phyloP scores from a whole-genome alignment of 2,329 filamentous ascomycete species.

The Sarocladium oryzae region DNA sequence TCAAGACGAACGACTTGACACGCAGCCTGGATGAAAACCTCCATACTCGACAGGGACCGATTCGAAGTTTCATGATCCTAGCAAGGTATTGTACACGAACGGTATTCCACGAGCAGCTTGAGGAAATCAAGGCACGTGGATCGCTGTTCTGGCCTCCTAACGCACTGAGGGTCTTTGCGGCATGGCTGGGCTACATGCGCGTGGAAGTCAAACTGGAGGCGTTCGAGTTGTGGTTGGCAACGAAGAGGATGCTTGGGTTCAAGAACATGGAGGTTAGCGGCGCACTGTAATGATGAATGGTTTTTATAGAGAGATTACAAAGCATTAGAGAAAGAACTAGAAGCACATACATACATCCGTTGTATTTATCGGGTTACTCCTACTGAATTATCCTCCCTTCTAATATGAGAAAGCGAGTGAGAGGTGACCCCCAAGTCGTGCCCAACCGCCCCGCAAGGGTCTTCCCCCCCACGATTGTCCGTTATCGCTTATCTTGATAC shows the following conservation, averaged over 20 bases:
- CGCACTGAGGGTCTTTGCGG: constrained; percentile 44
- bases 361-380: too few species aligned
- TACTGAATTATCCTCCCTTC: too few species aligned
- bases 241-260: constrained; percentile 42
- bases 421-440: too few species aligned
- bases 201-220: constrained; percentile 57
- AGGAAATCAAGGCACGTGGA: constrained; percentile 45
- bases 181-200: constrained; percentile 51
- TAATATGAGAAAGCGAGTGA: background rate
- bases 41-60: constrained; percentile 62
- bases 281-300: constrained; percentile 15
- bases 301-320: constrained; percentile 15
- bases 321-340: constrained; percentile 6
- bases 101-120: constrained; percentile 58
- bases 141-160: constrained; percentile 55
- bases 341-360: background rate
- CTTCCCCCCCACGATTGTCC: background rate
- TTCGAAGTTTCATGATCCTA: constrained; percentile 61
- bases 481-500: background rate
- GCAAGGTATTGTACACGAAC: constrained; percentile 62
- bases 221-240: constrained; percentile 55
- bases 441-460: constrained; percentile 6
- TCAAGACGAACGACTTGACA: constrained; percentile 97
- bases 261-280: constrained; percentile 21
- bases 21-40: constrained; percentile 88